Conservation (phyloP, 495 filamentous ascomycete genomes). For the Aspergillus nidulans region DNA sequence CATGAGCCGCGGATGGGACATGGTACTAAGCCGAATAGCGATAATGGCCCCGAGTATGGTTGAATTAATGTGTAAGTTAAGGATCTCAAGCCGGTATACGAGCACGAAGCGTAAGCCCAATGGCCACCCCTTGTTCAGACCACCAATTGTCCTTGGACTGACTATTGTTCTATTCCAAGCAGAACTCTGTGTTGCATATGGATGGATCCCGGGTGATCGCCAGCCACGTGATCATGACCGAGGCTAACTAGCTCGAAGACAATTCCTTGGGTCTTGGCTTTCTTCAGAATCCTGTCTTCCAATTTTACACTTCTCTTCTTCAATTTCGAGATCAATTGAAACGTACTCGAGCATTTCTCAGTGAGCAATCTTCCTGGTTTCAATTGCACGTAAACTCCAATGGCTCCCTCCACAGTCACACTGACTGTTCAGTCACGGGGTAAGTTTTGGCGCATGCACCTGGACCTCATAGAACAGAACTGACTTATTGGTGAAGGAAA, state of each 20-base stretch:
- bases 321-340: not conserved
- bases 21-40: not conserved
- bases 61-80: no score
- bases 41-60: not conserved
- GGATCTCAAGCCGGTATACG: no score
- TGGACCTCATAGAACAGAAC: not conserved
- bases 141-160: no score
- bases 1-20: not conserved
- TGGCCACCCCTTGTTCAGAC: no score
- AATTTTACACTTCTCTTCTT: not conserved
- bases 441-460: conserved; percentile 17
- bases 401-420: conserved; percentile 32
- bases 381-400: conserved; percentile 9
- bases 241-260: not conserved
- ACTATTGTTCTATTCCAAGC: no score
- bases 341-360: no score
- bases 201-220: not conserved
- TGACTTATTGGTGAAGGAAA: conserved; percentile 36
- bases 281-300: not conserved
- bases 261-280: not conserved
- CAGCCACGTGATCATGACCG: not conserved
- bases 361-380: not conserved
- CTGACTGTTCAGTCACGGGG: conserved; percentile 39
- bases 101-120: no score
- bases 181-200: not conserved